Base-by-base conservation (phyloP, 805 yeast genomes). In the Starmerella sirachaensis region DNA sequence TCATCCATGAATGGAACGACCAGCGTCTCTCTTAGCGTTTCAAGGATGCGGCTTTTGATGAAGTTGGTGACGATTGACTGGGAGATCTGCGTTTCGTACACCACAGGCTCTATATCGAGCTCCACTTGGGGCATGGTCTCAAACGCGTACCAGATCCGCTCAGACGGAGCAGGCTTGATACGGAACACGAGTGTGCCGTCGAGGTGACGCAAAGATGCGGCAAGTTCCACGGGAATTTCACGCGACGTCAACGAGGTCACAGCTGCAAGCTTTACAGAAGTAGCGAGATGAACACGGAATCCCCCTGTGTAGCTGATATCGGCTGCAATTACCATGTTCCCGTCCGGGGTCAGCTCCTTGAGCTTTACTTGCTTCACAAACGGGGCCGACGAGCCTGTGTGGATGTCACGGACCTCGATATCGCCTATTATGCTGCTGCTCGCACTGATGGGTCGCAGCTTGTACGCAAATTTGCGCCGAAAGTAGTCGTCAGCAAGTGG, bases 1-100 rank as follows among this genome's bases (percentile, higher is more conserved):
- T 88, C 97, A 57, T 88, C 97, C 85, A 84, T 79, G 51, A 67
- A 75, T 2, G 98, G 98, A 22, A 72, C 57, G 0, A 91, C 97
- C 33, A 91, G 59, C 6, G 91, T 71, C 23, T 82, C 91, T 43
- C 68, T 73, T 27, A 88, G 66, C 1, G 85, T 80, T 33, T 83
- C 94, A 41, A 76, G 73, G 45, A 88, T 72, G 48, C 77, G 75
- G 54, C 74, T 77, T 43, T 77, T 83, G 46, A 88, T 80, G 17
- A 78, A 73, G 47, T 78, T 79, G 1, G 94, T 85, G 29, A 91
- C 70, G 56, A 86, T 67, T 23, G 74, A 72, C 52, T 81, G 83
- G 3, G 83, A 74, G 48, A 91, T 61, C 47, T 82, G 81, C 38
- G 93, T 68, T 5, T 93, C 74, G 47, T 93, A 80, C 9, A 88